A percentile compares a stretch with the other conserved stretches of the same genome.
Evolutionary conservation across 2,329 filamentous ascomycete genomes (phyloP).

Genomic region (Akanthomyces uredinophilus): DNA sequence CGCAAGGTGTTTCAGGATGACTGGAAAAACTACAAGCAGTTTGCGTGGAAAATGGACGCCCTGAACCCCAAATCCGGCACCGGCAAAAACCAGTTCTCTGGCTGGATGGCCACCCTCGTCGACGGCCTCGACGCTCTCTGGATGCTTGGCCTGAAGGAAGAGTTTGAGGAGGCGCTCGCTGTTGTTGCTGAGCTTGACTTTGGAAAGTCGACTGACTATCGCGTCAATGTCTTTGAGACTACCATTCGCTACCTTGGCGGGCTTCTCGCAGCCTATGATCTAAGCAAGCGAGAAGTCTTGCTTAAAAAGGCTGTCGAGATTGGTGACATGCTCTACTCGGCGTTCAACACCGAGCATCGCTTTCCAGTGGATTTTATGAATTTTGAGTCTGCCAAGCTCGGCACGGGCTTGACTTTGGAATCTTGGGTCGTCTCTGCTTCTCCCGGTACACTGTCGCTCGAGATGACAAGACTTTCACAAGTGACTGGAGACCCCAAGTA

Average conservation of each 20-base stretch:
- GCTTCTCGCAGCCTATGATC: slow-evolving; percentile 63
- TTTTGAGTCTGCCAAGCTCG: slow-evolving; percentile 35
- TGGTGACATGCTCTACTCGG: slow-evolving; percentile 58
- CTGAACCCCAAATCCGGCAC: slow-evolving; percentile 51
- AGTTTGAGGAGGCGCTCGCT: slow-evolving; percentile 59
- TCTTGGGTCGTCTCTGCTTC: slow-evolving; percentile 38
- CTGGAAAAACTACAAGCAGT: slow-evolving; percentile 55
- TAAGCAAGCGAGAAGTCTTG: slow-evolving; percentile 52
- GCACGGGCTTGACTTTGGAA: slow-evolving; percentile 30
- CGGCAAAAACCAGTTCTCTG: slow-evolving; percentile 54
- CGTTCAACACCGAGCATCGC: slow-evolving; percentile 64
- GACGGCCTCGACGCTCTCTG: slow-evolving; percentile 66
- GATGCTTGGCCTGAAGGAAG: slow-evolving; percentile 63
- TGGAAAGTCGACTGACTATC: slow-evolving; percentile 38
- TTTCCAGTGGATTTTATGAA: slow-evolving; percentile 52
- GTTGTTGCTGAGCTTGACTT: slow-evolving; percentile 58
- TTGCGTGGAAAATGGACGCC: slow-evolving; percentile 62
- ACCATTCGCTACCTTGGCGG: slow-evolving; percentile 68
- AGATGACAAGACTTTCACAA: slow-evolving; percentile 69
- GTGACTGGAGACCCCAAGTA: slow-evolving; percentile 68
- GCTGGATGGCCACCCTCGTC: slow-evolving; percentile 64
- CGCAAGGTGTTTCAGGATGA: slow-evolving; percentile 30
- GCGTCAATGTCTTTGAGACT: slow-evolving; percentile 65
- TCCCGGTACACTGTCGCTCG: slow-evolving; percentile 62
- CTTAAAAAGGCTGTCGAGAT: slow-evolving; percentile 59